Percentiles rank a stretch among this genome's conserved stretches.
These are phyloP conservation scores for Herpetomonas tarakana DNA, from an alignment of 208 protist species.

Conservation along the genomic window DNA sequence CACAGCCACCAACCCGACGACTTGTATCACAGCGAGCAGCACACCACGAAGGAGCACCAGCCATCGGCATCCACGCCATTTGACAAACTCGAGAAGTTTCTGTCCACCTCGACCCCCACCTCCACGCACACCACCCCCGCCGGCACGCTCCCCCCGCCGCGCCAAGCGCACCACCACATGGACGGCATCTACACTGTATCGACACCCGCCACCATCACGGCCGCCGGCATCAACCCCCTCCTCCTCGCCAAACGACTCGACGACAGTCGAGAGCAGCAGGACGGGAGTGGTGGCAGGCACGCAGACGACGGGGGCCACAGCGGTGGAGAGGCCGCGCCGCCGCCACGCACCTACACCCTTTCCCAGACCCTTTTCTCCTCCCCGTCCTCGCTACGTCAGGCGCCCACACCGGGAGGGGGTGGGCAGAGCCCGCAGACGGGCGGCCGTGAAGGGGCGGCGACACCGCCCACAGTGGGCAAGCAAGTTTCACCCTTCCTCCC, in stretches of 20 bases:
- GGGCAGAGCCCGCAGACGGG: background rate
- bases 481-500: background rate
- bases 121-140: background rate
- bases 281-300: background rate
- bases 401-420: background rate
- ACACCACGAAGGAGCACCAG: background rate
- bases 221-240: background rate
- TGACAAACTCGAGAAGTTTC: background rate
- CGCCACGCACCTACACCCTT: background rate
- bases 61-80: background rate
- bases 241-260: too few species aligned
- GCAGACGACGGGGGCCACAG: background rate
- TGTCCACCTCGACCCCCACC: background rate
- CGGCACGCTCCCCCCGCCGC: background rate
- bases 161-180: background rate
- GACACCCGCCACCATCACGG: background rate
- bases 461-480: background rate
- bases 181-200: background rate
- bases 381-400: background rate
- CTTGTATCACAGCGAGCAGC: constrained; percentile 3
- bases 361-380: background rate
- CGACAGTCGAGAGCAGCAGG: too few species aligned
- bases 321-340: too few species aligned
- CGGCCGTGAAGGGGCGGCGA: background rate
- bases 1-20: constrained; percentile 6